Percentiles rank a stretch among this genome's conserved stretches.
Evolutionary conservation across 108 stramenopile species (phyloP).

Genomic region (Craspedostauros australis): DNA sequence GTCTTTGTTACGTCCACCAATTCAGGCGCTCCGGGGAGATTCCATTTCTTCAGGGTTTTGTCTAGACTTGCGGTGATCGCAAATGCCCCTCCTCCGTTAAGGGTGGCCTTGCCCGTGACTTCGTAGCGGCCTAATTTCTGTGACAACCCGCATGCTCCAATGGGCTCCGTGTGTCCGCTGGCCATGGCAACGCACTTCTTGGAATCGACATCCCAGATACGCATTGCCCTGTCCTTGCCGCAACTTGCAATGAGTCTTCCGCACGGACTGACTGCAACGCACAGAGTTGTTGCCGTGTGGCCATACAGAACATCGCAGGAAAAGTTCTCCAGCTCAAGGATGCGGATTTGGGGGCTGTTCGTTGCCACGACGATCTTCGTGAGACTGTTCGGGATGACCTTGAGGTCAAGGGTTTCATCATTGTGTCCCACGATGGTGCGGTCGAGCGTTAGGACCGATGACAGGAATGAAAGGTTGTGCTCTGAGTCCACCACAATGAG

Average conservation of each 20-base stretch:
- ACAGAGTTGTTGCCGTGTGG: conserved; percentile 90
- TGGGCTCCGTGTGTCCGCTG: conserved; percentile 85
- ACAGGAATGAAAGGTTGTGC: conserved; percentile 82
- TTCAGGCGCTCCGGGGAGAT: conserved; percentile 64
- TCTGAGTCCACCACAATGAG: conserved; percentile 87
- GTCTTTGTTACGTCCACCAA: too few relatives aligned
- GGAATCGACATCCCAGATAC: conserved; percentile 62
- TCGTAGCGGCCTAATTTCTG: conserved; percentile 73
- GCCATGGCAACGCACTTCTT: conserved; percentile 56
- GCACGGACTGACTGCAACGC: conserved; percentile 85
- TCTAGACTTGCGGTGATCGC: conserved; percentile 88
- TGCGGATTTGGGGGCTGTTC: conserved; percentile 89
- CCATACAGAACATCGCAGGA: conserved; percentile 82
- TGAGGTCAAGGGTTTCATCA: conserved; percentile 90
- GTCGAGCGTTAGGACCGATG: conserved; percentile 16
- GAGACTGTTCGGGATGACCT: conserved; percentile 49
- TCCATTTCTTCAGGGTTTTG: conserved; percentile 91
- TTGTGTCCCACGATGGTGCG: conserved; percentile 90
- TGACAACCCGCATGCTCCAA: conserved; percentile 73
- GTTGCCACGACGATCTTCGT: conserved; percentile 81
- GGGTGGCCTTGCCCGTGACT: conserved; percentile 73
- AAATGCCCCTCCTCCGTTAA: conserved; percentile 86
- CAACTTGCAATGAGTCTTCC: conserved; percentile 87
- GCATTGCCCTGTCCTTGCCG: conserved; percentile 86
- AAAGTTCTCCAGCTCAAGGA: conserved; percentile 72